These are phyloP conservation scores for Nannochloropsis salina DNA, from an alignment of 108 stramenopile genomes.

Conservation along the genomic window DNA sequence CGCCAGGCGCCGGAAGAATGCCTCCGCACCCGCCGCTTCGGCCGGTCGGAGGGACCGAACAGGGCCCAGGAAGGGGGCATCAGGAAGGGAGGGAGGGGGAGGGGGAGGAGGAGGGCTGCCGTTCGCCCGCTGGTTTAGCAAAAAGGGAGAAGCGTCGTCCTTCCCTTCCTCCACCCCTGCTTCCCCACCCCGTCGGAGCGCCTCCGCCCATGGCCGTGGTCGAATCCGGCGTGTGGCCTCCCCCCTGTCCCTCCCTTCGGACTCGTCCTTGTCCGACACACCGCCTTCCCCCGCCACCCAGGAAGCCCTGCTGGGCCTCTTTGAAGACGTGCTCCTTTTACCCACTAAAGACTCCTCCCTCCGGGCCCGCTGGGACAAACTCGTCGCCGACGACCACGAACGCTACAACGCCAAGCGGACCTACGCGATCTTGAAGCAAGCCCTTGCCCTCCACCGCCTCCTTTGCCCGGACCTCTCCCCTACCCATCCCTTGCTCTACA, in stretches of 20 bases:
- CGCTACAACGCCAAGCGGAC: not conserved
- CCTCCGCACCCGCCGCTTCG: not conserved
- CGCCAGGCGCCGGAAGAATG: not conserved
- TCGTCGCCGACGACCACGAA: not conserved
- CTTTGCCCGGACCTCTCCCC: not conserved
- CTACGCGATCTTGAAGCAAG: not conserved
- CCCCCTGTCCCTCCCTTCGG: not conserved
- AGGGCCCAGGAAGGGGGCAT: too few species aligned
- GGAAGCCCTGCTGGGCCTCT: not conserved
- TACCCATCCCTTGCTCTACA: not conserved
- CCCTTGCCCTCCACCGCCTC: slow-evolving; percentile 6
- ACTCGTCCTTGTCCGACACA: too few species aligned
- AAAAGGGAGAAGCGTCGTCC: not conserved
- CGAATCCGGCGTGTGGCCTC: too few species aligned
- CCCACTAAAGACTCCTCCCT: slow-evolving; percentile 2
- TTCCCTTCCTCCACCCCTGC: not conserved
- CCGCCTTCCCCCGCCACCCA: not conserved
- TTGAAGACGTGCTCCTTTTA: not conserved
- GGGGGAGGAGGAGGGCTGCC: not conserved
- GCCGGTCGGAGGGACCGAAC: not conserved
- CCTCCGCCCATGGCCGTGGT: too few species aligned
- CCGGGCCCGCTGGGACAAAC: not conserved
- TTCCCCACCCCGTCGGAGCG: too few species aligned
- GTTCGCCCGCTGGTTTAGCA: slow-evolving; percentile 4
- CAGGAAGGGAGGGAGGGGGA: not conserved